Evolutionary conservation across 2,329 filamentous ascomycete species (phyloP).

Genomic region (Fulvia fulva): DNA sequence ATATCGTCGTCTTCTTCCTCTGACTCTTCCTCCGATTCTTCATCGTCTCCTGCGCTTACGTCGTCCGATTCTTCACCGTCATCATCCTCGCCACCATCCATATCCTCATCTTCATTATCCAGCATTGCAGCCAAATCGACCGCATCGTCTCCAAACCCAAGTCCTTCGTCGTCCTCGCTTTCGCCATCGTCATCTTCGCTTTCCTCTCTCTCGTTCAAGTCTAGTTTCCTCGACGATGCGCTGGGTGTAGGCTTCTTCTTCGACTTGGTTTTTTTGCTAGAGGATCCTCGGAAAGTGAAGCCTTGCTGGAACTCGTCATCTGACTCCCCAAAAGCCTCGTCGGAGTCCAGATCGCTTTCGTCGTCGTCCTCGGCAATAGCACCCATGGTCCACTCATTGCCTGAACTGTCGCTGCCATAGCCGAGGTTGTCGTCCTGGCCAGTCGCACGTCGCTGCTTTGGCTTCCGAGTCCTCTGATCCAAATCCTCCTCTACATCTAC

Average conservation of each 20-base stretch:
- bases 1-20: conserved; percentile 45
- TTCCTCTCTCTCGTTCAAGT: conserved; percentile 47
- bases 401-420: conserved; percentile 77
- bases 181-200: conserved; percentile 43
- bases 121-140: conserved; percentile 61
- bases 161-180: conserved; percentile 49
- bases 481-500: conserved; percentile 38
- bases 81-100: conserved; percentile 29
- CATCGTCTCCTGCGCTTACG: conserved; percentile 47
- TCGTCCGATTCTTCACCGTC: conserved; percentile 29
- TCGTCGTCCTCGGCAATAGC: conserved; percentile 59
- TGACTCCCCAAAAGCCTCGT: conserved; percentile 83
- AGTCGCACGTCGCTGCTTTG: conserved; percentile 23
- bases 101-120: conserved; percentile 52
- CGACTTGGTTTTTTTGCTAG: conserved; percentile 48
- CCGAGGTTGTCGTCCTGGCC: conserved; percentile 52
- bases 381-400: conserved; percentile 80
- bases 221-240: conserved; percentile 37
- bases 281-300: conserved; percentile 64
- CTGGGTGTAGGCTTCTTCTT: conserved; percentile 40
- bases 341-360: conserved; percentile 66
- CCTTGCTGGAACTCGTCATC: conserved; percentile 82
- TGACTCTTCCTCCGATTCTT: conserved; percentile 51
- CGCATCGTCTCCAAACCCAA: conserved; percentile 54
- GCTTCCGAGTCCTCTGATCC: conserved; percentile 31